phyloP scores from a whole-genome alignment of 1,284 basidiomycete species.

The Thelephora terrestris region DNA sequence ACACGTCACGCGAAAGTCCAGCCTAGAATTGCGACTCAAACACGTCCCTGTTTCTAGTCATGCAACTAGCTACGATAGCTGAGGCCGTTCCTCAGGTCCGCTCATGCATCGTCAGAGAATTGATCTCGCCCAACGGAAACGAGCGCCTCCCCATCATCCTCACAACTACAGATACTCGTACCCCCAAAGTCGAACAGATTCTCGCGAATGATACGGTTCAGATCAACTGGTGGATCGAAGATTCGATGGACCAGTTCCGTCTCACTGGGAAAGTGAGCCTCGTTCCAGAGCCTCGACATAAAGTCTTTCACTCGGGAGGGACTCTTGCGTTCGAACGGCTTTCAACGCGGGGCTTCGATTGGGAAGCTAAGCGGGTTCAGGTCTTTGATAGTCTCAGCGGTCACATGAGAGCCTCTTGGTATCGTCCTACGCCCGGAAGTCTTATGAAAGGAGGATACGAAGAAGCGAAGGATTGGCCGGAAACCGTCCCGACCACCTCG shows the following conservation, averaged over 20 bases:
- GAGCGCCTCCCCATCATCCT: slow-evolving; percentile 46
- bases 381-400: slow-evolving; percentile 44
- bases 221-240: too few species aligned
- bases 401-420: slow-evolving; percentile 57
- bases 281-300: slow-evolving; percentile 28
- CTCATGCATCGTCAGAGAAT: slow-evolving; percentile 45
- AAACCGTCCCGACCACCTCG: slow-evolving; percentile 26
- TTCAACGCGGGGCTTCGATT: slow-evolving; percentile 33
- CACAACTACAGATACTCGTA: slow-evolving; percentile 48
- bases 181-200: slow-evolving; percentile 48
- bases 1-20: neutral
- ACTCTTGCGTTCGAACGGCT: slow-evolving; percentile 28
- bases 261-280: slow-evolving; percentile 38
- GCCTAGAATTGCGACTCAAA: slow-evolving; percentile 1
- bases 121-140: slow-evolving; percentile 33
- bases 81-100: slow-evolving; percentile 46
- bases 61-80: slow-evolving; percentile 52
- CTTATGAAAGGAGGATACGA: slow-evolving; percentile 36
- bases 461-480: slow-evolving; percentile 48
- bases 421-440: slow-evolving; percentile 46
- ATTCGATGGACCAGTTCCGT: too few species aligned
- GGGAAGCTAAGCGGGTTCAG: slow-evolving; percentile 47
- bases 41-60: too few species aligned
- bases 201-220: slow-evolving; percentile 34
- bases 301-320: slow-evolving; percentile 11